Evolutionary conservation across 75 land plant species (phyloP).

Genomic region (Cryptomeria japonica): DNA sequence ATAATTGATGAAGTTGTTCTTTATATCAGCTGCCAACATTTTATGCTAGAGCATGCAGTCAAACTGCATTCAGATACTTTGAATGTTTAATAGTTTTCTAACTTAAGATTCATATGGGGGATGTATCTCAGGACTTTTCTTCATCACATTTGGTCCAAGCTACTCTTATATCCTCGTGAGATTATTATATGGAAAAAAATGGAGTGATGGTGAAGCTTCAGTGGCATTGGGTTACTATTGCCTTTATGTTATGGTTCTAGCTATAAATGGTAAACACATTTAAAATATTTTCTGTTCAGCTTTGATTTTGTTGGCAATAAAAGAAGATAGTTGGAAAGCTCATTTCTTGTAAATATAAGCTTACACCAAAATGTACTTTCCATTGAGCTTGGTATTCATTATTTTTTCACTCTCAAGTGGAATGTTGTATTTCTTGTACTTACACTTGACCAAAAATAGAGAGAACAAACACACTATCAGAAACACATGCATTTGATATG

Average conservation of each 20-base stretch:
- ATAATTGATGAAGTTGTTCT: background rate
- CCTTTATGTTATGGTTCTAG: conserved; percentile 78
- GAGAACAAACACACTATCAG: background rate
- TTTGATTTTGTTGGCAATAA: background rate
- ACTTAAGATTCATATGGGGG: background rate
- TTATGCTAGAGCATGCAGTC: background rate
- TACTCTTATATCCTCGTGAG: conserved; percentile 86
- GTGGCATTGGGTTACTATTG: conserved; percentile 80
- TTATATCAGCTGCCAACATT: background rate
- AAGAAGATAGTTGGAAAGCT: background rate
- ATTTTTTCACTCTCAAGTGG: background rate
- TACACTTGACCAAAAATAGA: background rate
- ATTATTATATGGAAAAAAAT: conserved; percentile 72
- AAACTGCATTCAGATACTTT: background rate
- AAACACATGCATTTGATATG: background rate
- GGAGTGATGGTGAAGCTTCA: conserved; percentile 99
- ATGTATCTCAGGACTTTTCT: conserved; percentile 65
- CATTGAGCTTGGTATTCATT: background rate
- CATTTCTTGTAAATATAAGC: background rate
- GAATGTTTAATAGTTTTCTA: background rate
- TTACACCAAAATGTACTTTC: background rate
- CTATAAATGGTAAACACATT: conserved; percentile 78
- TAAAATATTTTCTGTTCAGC: background rate
- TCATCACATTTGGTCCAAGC: conserved; percentile 95
- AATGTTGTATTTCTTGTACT: background rate